Evolutionary conservation across 169 alveolate genomes (phyloP).

Genomic region (Plasmodium cynomolgi): DNA sequence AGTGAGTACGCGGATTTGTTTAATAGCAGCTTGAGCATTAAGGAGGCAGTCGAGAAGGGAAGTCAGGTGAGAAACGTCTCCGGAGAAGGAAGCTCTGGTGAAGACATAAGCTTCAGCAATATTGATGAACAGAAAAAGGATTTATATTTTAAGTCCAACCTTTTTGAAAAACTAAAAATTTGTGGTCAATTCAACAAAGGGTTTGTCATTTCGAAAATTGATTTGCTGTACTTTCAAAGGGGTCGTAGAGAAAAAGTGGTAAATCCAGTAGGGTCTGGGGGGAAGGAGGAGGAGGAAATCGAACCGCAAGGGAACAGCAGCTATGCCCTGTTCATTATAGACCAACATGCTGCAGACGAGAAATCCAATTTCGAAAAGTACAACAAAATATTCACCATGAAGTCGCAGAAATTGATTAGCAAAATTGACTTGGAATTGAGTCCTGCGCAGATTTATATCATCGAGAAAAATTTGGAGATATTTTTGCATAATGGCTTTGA

Average conservation of each 20-base stretch:
- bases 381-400: conserved; percentile 87
- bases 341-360: conserved; percentile 99
- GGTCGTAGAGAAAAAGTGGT: not conserved
- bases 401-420: conserved; percentile 90
- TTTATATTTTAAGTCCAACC: conserved; percentile 55
- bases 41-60: not conserved
- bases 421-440: conserved; percentile 93
- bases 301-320: conserved; percentile 28
- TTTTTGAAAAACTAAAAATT: conserved; percentile 87
- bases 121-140: conserved; percentile 50
- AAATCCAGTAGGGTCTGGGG: not conserved
- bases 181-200: conserved; percentile 96
- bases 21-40: conserved; percentile 11
- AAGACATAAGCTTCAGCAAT: conserved; percentile 44
- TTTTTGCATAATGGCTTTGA: conserved; percentile 90
- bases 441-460: conserved; percentile 85
- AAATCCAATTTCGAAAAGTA: conserved; percentile 91
- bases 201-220: conserved; percentile 92
- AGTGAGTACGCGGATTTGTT: conserved; percentile 34
- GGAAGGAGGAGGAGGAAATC: not conserved
- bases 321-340: conserved; percentile 93
- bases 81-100: not conserved
- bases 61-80: not conserved
- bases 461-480: conserved; percentile 82
- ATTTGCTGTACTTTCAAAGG: conserved; percentile 24